Percentiles rank a stretch among this genome's conserved stretches.
phyloP scores from a whole-genome alignment of 2,329 filamentous ascomycete genomes.

The Penicillium sp. region DNA sequence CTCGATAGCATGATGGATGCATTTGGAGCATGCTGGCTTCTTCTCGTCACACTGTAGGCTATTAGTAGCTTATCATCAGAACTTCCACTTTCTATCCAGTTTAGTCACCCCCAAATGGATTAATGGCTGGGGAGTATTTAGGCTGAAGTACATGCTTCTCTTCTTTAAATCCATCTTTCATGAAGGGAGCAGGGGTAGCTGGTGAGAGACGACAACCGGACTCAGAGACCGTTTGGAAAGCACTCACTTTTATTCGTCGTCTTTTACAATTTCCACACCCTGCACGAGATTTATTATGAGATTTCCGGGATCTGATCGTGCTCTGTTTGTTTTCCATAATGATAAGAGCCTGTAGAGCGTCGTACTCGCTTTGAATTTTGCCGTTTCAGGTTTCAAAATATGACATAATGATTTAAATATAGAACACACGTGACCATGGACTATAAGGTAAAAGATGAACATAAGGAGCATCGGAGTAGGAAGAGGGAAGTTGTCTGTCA shows the following conservation, averaged over 20 bases:
- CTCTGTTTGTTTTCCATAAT: neutral
- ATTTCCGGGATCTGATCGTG: conserved; percentile 21
- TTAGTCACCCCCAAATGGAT: neutral
- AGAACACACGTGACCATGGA: neutral
- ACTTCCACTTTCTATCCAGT: neutral
- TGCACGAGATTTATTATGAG: conserved; percentile 34
- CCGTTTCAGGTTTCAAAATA: neutral
- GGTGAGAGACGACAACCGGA: neutral
- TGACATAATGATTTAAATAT: neutral
- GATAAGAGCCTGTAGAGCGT: neutral
- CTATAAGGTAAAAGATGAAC: neutral
- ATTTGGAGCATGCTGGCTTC: conserved; percentile 31
- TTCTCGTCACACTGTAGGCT: conserved; percentile 34
- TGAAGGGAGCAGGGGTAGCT: neutral
- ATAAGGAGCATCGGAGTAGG: neutral
- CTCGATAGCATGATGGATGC: conserved; percentile 26
- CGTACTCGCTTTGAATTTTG: conserved; percentile 3
- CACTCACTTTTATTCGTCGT: conserved; percentile 35
- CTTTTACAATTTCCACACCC: conserved; percentile 36
- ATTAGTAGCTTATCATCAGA: conserved; percentile 3
- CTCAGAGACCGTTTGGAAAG: neutral
- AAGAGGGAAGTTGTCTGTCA: neutral
- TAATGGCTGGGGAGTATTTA: neutral
- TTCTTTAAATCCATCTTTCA: neutral
- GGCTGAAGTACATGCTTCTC: neutral